phyloP scores from a whole-genome alignment of 805 yeast species.

The Candida ulmi region DNA sequence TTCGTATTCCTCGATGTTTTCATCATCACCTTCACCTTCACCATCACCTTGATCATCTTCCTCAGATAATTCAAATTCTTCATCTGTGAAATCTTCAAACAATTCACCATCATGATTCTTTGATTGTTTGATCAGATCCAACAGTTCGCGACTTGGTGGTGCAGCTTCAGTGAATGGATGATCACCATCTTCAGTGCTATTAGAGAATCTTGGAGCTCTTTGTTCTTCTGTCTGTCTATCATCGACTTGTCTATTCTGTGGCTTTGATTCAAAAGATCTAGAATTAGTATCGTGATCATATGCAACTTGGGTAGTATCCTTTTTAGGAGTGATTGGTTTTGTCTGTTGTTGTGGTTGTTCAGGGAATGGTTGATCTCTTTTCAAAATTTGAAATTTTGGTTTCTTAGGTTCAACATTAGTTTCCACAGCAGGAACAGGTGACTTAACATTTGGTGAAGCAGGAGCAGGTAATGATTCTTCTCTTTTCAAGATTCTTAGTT shows the following conservation, averaged over 20 bases:
- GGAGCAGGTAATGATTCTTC: slow-evolving; percentile 5
- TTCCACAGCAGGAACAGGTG: too few species aligned
- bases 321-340: too few species aligned
- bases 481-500: slow-evolving; percentile 19
- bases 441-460: slow-evolving; percentile 1
- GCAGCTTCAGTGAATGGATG: not conserved
- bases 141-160: slow-evolving; percentile 19
- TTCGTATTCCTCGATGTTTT: too few species aligned
- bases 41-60: not conserved
- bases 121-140: slow-evolving; percentile 17
- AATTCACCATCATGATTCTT: slow-evolving; percentile 14
- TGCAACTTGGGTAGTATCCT: too few species aligned
- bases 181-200: not conserved
- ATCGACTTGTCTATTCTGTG: not conserved
- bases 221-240: too few species aligned
- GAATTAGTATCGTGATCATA: too few species aligned
- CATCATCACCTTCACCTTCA: not conserved
- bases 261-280: too few species aligned
- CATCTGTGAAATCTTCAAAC: slow-evolving; percentile 21
- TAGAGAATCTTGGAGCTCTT: not conserved
- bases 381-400: not conserved
- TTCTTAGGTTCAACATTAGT: not conserved
- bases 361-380: not conserved
- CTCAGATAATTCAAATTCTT: slow-evolving; percentile 9
- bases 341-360: too few species aligned